Conservation (phyloP, 129 eudicot species). For the Flaveria trinervia region DNA sequence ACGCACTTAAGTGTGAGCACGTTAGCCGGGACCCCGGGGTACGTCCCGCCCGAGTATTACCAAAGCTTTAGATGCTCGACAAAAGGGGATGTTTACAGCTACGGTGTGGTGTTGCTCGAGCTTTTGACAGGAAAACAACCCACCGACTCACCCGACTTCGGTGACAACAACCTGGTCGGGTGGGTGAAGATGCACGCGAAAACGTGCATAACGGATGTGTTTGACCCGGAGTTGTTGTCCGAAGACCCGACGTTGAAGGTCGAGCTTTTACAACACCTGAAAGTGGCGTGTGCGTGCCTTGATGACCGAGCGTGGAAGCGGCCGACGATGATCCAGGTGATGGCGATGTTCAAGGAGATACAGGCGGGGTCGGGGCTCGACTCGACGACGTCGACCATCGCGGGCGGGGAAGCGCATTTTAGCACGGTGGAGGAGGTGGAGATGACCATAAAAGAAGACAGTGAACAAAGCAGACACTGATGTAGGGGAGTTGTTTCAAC, state of each 20-base stretch:
- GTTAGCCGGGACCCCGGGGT: constrained; percentile 93
- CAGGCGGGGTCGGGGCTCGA: constrained; percentile 89
- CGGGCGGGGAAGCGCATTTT: constrained; percentile 51
- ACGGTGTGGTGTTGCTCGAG: constrained; percentile 91
- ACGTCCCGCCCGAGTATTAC: constrained; percentile 97
- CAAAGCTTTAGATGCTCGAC: constrained; percentile 90
- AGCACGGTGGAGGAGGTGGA: constrained; percentile 66
- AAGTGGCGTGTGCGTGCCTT: constrained; percentile 81
- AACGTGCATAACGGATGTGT: constrained; percentile 55
- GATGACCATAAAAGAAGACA: constrained; percentile 91
- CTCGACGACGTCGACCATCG: constrained; percentile 59
- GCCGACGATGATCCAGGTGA: constrained; percentile 94
- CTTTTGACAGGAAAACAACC: constrained; percentile 87
- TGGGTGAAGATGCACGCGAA: constrained; percentile 83
- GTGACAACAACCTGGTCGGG: constrained; percentile 92
- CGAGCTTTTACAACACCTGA: constrained; percentile 78
- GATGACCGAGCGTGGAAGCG: constrained; percentile 87
- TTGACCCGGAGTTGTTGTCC: constrained; percentile 62
- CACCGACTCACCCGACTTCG: constrained; percentile 87
- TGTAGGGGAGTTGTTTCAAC: constrained; percentile 35
- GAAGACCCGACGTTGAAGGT: constrained; percentile 70
- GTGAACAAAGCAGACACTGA: constrained; percentile 54
- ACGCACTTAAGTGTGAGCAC: constrained; percentile 98
- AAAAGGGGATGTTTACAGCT: constrained; percentile 94
- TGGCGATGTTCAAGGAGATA: constrained; percentile 92